phyloP scores from a whole-genome alignment of 2,329 filamentous ascomycete genomes.

The Trichoderma sp. region DNA sequence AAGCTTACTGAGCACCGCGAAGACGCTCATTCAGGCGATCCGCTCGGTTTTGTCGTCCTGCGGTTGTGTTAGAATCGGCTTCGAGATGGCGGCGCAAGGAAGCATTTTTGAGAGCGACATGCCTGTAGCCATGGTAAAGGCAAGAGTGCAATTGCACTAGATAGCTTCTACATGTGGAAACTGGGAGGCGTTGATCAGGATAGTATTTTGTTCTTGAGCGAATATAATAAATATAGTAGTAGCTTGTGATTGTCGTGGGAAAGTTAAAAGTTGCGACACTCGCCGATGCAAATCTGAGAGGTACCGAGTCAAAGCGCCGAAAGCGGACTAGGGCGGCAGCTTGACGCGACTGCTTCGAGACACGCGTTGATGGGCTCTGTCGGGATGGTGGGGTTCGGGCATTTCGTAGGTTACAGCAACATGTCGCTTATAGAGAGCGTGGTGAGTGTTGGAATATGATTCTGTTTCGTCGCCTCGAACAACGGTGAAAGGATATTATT shows the following conservation, averaged over 20 bases:
- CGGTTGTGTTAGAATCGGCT: neutral
- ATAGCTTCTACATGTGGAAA: slow-evolving; percentile 23
- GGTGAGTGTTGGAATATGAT: neutral
- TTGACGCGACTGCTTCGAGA: slow-evolving; percentile 22
- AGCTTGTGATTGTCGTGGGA: neutral
- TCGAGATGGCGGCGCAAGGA: neutral
- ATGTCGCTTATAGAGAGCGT: neutral
- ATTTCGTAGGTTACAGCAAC: neutral
- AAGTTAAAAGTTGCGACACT: neutral
- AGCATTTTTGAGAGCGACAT: slow-evolving; percentile 26
- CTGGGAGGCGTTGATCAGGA: neutral
- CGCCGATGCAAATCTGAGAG: slow-evolving; percentile 2
- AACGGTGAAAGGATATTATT: neutral
- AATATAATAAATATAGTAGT: neutral
- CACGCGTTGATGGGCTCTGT: slow-evolving; percentile 25
- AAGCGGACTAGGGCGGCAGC: slow-evolving; percentile 4
- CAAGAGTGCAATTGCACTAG: neutral
- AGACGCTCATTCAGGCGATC: slow-evolving; percentile 66
- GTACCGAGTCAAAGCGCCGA: neutral
- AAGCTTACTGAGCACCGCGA: slow-evolving; percentile 62
- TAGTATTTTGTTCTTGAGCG: neutral
- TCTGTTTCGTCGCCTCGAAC: neutral
- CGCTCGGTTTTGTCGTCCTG: slow-evolving; percentile 53
- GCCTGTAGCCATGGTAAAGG: slow-evolving; percentile 41
- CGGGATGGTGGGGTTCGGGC: neutral